Evolutionary conservation across 768 basidiomycete genomes (phyloP).

Genomic region (Russula brevipes): DNA sequence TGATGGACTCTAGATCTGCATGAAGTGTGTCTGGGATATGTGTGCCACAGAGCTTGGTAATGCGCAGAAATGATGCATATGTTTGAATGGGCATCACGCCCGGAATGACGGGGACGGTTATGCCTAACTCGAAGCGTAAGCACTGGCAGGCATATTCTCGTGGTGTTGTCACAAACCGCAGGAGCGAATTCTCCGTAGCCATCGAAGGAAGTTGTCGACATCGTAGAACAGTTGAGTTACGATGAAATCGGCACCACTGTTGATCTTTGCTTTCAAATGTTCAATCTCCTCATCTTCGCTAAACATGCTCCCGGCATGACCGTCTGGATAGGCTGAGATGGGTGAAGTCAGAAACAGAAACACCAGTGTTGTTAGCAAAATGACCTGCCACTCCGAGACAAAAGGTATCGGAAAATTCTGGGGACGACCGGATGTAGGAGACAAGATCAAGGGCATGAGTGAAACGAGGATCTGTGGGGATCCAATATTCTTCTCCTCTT

Average conservation of each 20-base stretch:
- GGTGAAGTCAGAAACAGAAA: slow-evolving; percentile 10
- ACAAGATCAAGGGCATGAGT: slow-evolving; percentile 87
- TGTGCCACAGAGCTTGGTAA: slow-evolving; percentile 84
- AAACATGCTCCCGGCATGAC: slow-evolving; percentile 58
- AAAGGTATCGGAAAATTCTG: slow-evolving; percentile 77
- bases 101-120: slow-evolving; percentile 85
- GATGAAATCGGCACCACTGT: slow-evolving; percentile 94
- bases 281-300: slow-evolving; percentile 61
- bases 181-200: slow-evolving; percentile 66
- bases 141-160: not conserved
- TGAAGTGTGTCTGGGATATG: slow-evolving; percentile 65
- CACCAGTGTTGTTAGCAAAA: slow-evolving; percentile 4
- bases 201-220: slow-evolving; percentile 75
- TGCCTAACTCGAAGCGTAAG: slow-evolving; percentile 48
- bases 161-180: slow-evolving; percentile 46
- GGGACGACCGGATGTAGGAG: slow-evolving; percentile 71
- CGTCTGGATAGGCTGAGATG: slow-evolving; percentile 80
- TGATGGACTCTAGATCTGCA: slow-evolving; percentile 65
- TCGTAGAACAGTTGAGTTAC: slow-evolving; percentile 98
- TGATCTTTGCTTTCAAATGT: slow-evolving; percentile 78
- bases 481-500: slow-evolving; percentile 90
- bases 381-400: slow-evolving; percentile 93
- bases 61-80: slow-evolving; percentile 85
- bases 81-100: slow-evolving; percentile 99
- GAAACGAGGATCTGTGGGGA: slow-evolving; percentile 78